Evolutionary conservation across 768 basidiomycete species (phyloP), one percentile per base, ranked within the genome.

Genomic region (Erythrobasidium yunnanense): DNA sequence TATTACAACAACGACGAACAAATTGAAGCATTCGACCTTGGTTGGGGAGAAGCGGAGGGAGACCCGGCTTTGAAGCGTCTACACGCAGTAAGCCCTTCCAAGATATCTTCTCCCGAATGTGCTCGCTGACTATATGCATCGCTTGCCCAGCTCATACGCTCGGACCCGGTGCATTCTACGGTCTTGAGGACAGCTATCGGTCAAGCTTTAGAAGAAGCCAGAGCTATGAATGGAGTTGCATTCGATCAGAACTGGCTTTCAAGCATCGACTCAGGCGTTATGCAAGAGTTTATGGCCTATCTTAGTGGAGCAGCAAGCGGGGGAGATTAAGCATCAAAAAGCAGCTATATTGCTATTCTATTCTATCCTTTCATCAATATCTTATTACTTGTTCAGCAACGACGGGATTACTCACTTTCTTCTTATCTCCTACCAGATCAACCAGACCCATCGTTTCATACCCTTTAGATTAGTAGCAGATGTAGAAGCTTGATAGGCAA

Each of bases 1-100:
- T 63, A 63, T 49, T 63, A 63, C 47, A 51, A 63, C 33, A 29
- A 63, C 18, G 60, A 63, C 32, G 60, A 63, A 32, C 47, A 49
- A 4, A 30, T 29, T 7, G 60, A 51, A n/a, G 45, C 32, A 11
- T 22, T 47, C 47, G 49, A 52, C 18, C 8, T 63, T 17, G 60
- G 49, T 3, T 51, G 60, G 49, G 60, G 47, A 8, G 46, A 23
- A 23, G 38, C 25, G 6, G 56, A 17, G 60, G 29, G 3, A 2
- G 56, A 58, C 32, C 7, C 42, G n/a, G 56, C 5, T 4, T 35
- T 15, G 5, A 3, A 33, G 8, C 6, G 32, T 46, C 34, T 58
- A 42, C 56, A 34, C 17, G 46, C 49, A 32, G 60, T 34, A 30
- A 27, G 22, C 17, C 47, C 32, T 6, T 23, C n/a, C n/a, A n/a